Evolutionary conservation across 164 flowering plant genomes (phyloP).

Genomic region (grape (Vitis vinifera)): ASM3070453v1 NC_081815.1:10204501-10205000

Average conservation of each 20-base stretch:
- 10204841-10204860: constrained; percentile 86
- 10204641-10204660: constrained; percentile 28
- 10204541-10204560: too few species aligned
- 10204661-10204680: not conserved
- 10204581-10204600: constrained; percentile 24
- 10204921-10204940: not conserved
- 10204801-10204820: constrained; percentile 97
- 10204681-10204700: not conserved
- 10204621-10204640: constrained; percentile 74
- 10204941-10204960: constrained; percentile 30
- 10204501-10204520: too few species aligned
- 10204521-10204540: too few species aligned
- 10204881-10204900: not conserved
- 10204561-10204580: too few species aligned
- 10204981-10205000: constrained; percentile 99
- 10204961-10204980: constrained; percentile 95
- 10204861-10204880: constrained; percentile 22
- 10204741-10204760: constrained; percentile 91
- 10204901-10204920: not conserved
- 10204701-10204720: not conserved
- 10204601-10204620: constrained; percentile 81
- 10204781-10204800: constrained; percentile 97
- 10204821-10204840: constrained; percentile 70
- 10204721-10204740: constrained; percentile 50
- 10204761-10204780: constrained; percentile 66